Evolutionary conservation across 768 basidiomycete genomes (phyloP), one percentile per base, ranked within the genome.

Genomic region (Lentinula detonsa): DNA sequence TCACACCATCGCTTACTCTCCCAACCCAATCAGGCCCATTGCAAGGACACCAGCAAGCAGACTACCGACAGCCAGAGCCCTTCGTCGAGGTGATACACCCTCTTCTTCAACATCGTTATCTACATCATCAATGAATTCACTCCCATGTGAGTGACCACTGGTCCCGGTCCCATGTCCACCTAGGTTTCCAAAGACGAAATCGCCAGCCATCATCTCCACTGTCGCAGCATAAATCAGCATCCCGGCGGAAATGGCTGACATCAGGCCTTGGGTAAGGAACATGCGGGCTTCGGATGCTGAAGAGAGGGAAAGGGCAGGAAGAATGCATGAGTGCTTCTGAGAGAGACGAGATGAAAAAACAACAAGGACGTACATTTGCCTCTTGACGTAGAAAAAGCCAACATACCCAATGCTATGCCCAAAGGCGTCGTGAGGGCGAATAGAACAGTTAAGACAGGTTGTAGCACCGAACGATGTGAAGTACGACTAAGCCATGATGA

Each of bases 171-270:
- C 76, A 77, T 71, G 75, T 15, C 73, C 71, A 65, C 75, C 68
- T 46, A 79, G 77, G 62, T 84, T 84, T 42, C 90, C 88, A 73
- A 88, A 87, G 46, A 93, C 88, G 65, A 93, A 92, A 71, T 93
- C 91, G 2, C 84, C 91, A 0, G 89, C 91, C 56, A 93, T 82
- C 88, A 93, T 93, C 78, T 93, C 91, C 6, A 93, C 90, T 9
- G 86, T 89, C 10, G 87, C 83, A 0, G 87, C 91, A 66, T 92
- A 93, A 49, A 87, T 91, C 53, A 93, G 80, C 87, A 93, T 85
- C 3, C 91, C 90, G 0, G 90, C 88, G 0, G 88, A 90, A 35
- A 91, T 77, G n/a, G 88, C 89, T 6, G 85, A 87, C 86, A 92
- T 86, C 48, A 92, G 67, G 21, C 91, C 91, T 68, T 89, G 86